Conservation (phyloP, 805 yeast genomes). For the Henningerozyma blattae region DNA sequence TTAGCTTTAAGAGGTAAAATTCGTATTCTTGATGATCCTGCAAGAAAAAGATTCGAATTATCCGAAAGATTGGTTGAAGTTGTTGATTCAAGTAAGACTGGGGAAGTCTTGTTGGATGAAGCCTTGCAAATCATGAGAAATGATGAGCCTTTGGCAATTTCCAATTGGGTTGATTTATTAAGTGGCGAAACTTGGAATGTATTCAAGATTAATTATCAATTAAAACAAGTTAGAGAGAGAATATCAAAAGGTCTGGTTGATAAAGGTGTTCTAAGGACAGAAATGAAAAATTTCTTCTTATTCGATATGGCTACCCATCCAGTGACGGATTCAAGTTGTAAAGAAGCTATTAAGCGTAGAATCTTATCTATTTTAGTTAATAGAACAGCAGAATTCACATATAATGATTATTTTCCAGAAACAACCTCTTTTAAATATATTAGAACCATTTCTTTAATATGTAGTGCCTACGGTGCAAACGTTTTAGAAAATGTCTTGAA, state of each 20-base stretch:
- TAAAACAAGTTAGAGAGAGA: slow-evolving; percentile 94
- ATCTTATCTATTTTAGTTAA: slow-evolving; percentile 57
- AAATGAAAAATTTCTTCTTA: slow-evolving; percentile 82
- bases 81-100: slow-evolving; percentile 75
- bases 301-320: slow-evolving; percentile 99
- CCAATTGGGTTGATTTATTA: slow-evolving; percentile 86
- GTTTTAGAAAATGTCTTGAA: slow-evolving; percentile 83
- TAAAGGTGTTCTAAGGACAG: slow-evolving; percentile 92
- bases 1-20: slow-evolving; percentile 85
- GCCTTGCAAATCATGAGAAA: slow-evolving; percentile 80
- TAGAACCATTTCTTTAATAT: slow-evolving; percentile 70
- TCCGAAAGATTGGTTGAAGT: slow-evolving; percentile 83
- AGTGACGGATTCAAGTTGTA: slow-evolving; percentile 72
- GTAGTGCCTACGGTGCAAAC: slow-evolving; percentile 91
- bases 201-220: slow-evolving; percentile 85
- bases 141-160: slow-evolving; percentile 69
- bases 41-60: slow-evolving; percentile 77
- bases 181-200: slow-evolving; percentile 97
- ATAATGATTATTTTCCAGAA: slow-evolving; percentile 57
- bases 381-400: slow-evolving; percentile 50
- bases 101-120: slow-evolving; percentile 91
- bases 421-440: slow-evolving; percentile 56
- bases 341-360: slow-evolving; percentile 68
- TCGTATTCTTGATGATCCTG: slow-evolving; percentile 82
- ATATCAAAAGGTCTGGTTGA: slow-evolving; percentile 94